Evolutionary conservation across 768 basidiomycete genomes (phyloP).

Genomic region (Pleurotus tuber-regium): DNA sequence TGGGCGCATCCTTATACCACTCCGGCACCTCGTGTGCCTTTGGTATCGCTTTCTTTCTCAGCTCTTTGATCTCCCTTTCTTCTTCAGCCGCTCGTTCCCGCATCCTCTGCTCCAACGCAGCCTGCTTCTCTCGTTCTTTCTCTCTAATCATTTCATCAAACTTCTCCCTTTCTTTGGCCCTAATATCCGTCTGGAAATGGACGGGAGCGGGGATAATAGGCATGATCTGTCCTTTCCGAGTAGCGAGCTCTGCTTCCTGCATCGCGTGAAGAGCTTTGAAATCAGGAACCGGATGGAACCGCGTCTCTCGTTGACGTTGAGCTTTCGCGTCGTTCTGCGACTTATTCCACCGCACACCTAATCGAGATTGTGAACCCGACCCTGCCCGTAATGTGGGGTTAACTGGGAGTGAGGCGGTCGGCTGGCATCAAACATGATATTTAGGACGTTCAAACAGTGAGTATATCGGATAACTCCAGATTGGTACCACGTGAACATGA

Average conservation of each 20-base stretch:
- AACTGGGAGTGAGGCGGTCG: neutral
- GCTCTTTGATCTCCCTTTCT: conserved; percentile 56
- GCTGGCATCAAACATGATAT: too few species aligned
- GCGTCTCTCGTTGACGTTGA: conserved; percentile 13
- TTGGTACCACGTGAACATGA: too few species aligned
- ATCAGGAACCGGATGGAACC: conserved; percentile 41
- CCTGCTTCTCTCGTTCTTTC: conserved; percentile 53
- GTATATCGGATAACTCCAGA: neutral
- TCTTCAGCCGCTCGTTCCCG: conserved; percentile 51
- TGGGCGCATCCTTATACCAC: conserved; percentile 75
- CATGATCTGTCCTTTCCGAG: conserved; percentile 44
- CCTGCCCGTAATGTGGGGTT: neutral
- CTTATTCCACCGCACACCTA: too few species aligned
- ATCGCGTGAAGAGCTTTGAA: conserved; percentile 54
- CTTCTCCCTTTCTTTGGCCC: conserved; percentile 59
- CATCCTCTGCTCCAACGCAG: conserved; percentile 43
- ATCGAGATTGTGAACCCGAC: neutral
- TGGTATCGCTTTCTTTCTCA: conserved; percentile 62
- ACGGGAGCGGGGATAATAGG: conserved; percentile 26
- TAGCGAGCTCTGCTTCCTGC: conserved; percentile 38
- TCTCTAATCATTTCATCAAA: conserved; percentile 59
- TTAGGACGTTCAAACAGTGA: too few species aligned
- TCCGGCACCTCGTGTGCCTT: conserved; percentile 71
- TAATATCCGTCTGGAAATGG: conserved; percentile 39
- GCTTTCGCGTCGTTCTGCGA: conserved; percentile 15